Evolutionary conservation across 2,329 filamentous ascomycete species (phyloP).

Genomic region (Polychaeton citri): DNA sequence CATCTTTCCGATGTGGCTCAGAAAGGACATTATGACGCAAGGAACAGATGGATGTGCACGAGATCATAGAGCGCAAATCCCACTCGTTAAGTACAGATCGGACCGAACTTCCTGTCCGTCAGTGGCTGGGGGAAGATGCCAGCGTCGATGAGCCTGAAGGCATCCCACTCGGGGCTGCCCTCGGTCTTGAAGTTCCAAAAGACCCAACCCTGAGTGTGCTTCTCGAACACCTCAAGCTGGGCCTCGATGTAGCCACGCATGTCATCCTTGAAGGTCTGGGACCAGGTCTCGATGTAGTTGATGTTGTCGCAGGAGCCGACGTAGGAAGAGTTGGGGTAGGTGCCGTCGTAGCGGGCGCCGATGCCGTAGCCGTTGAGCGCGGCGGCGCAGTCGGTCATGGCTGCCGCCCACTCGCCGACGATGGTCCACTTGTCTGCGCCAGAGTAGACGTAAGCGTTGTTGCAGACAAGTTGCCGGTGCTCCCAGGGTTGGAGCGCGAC

Average conservation of each 20-base stretch:
- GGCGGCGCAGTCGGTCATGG: conserved; percentile 48
- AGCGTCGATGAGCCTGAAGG: conserved; percentile 34
- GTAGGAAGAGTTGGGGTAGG: conserved; percentile 31
- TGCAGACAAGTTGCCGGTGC: conserved; percentile 45
- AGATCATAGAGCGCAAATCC: too few relatives aligned
- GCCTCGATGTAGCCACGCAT: conserved; percentile 41
- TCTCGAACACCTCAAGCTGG: conserved; percentile 40
- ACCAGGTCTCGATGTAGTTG: conserved; percentile 36
- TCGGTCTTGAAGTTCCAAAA: conserved; percentile 49
- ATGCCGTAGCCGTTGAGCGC: conserved; percentile 41
- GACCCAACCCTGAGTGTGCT: conserved; percentile 39
- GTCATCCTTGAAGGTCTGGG: conserved; percentile 30
- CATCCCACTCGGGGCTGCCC: conserved; percentile 38
- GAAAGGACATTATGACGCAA: too few relatives aligned
- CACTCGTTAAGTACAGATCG: conserved; percentile 18
- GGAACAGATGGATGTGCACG: too few relatives aligned
- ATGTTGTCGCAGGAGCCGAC: conserved; percentile 44
- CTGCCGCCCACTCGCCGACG: conserved; percentile 56
- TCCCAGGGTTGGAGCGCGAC: conserved; percentile 37
- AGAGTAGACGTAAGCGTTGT: conserved; percentile 34
- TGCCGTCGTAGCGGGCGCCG: conserved; percentile 48
- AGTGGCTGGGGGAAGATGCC: conserved; percentile 39
- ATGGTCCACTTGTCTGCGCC: conserved; percentile 52
- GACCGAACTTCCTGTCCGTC: conserved; percentile 13
- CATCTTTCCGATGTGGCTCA: too few relatives aligned